Base-by-base conservation (phyloP, 176 grass and related monocot genomes). In the Juncus inflexus region DNA sequence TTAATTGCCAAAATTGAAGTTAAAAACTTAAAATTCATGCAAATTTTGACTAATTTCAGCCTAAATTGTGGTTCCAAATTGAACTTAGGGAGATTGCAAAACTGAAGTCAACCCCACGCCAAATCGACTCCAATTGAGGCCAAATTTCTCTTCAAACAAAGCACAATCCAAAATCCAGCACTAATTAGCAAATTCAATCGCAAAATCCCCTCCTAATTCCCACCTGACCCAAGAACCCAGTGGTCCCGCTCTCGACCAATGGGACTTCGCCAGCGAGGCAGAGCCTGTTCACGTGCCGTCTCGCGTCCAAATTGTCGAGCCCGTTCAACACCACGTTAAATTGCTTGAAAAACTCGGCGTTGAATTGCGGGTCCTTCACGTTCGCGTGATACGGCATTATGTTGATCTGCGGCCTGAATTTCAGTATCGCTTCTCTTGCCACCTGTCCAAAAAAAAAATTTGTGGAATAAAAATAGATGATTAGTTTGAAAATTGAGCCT, bases 281-380 rank as follows among this genome's bases (percentile, higher is more conserved):
- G 62, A 99, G 95, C 15, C 95, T 86, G 60, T 99, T 99, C 69
- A 99, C 95, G 80, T 99, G 89, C 3, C 95, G 77, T 62, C 95
- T 87, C 79, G 95, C 95, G 77, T 99, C 95, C 75, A 99, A 79
- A 58, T 99, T 99, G 86, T 99, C 95, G 55, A 99, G 89, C 58
- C 95, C 95, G 80, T 99, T 99, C 61, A 99, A 55, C 57, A 94
- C 89, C 35, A 99, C 89, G 86, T 74, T 99, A 80, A 99, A 99
- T 70, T 99, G 64, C 80, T 99, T 92, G 67, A 99, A 94, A 60
- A 90, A 99, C 12, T 99, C 86, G 15, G 90, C 85, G 60, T 83
- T 84, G 73, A 99, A 99, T 19, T 83, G 65, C 7, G 89, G 66
- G 73, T 94, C 95, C 83, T 99, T 99, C 9, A 92, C 88, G 62